Conservation (phyloP, 768 basidiomycete species). For the Leccinum sublutescens region DNA sequence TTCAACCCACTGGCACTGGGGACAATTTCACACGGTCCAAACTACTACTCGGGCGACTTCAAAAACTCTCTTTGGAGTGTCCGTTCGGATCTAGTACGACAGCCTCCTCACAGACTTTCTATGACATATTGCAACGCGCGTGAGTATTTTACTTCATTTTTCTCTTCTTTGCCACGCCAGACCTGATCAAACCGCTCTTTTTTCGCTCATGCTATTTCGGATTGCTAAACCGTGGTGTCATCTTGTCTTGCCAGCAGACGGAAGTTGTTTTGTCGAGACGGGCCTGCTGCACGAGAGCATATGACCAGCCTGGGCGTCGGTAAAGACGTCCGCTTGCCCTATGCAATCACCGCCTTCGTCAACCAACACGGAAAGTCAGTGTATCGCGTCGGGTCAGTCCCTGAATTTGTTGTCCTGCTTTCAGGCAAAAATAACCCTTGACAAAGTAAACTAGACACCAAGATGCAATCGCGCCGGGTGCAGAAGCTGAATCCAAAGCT, state of each 20-base stretch:
- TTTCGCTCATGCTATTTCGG: neutral
- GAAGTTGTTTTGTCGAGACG: constrained; percentile 77
- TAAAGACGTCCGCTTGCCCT: constrained; percentile 32
- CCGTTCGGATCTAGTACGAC: too few species aligned
- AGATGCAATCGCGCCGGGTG: constrained; percentile 59
- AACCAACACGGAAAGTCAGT: constrained; percentile 35
- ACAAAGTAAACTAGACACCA: constrained; percentile 45
- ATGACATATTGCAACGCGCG: too few species aligned
- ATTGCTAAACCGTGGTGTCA: neutral
- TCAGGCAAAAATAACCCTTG: neutral
- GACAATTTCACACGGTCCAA: too few species aligned
- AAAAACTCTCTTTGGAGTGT: too few species aligned
- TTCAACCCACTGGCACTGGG: too few species aligned
- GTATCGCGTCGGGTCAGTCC: constrained; percentile 73
- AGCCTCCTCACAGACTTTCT: too few species aligned
- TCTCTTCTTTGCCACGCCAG: neutral
- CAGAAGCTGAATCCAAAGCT: constrained; percentile 46
- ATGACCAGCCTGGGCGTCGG: constrained; percentile 71
- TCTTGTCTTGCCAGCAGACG: constrained; percentile 52
- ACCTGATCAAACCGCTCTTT: neutral
- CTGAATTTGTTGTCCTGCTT: neutral
- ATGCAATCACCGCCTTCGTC: too few species aligned
- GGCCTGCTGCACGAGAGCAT: constrained; percentile 68
- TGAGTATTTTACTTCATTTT: constrained; percentile 2
- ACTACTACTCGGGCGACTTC: too few species aligned